phyloP scores from a whole-genome alignment of 202 grass and related monocot species.

The Zoysia matrella region DNA sequence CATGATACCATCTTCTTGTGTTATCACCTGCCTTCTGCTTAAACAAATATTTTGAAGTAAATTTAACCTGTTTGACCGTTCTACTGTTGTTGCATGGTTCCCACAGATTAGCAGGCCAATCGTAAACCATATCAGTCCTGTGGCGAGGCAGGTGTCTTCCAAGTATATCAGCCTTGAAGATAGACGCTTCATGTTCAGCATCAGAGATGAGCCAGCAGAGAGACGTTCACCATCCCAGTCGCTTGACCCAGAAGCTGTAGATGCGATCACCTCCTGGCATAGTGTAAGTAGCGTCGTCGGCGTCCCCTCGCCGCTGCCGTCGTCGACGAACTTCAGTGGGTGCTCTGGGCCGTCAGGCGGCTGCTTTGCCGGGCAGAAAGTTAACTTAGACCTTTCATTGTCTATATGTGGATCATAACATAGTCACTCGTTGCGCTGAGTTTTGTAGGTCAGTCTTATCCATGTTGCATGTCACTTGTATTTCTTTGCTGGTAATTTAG shows the following conservation, averaged over 20 bases:
- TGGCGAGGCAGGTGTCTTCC: slow-evolving; percentile 36
- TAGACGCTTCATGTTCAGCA: slow-evolving; percentile 23
- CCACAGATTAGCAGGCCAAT: slow-evolving; percentile 40
- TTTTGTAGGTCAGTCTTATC: slow-evolving; percentile 20
- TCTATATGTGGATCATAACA: slow-evolving; percentile 67
- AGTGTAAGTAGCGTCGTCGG: slow-evolving; percentile 48
- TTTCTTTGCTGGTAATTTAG: background rate
- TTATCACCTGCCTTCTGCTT: background rate
- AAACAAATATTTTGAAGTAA: background rate
- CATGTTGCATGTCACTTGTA: background rate
- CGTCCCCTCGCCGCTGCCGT: slow-evolving; percentile 36
- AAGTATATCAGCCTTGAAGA: slow-evolving; percentile 35
- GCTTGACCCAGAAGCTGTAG: slow-evolving; percentile 42
- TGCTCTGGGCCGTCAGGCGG: slow-evolving; percentile 46
- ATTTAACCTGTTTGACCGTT: background rate
- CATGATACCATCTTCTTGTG: background rate
- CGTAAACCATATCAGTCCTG: slow-evolving; percentile 18
- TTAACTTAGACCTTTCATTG: slow-evolving; percentile 93
- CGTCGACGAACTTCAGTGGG: slow-evolving; percentile 54
- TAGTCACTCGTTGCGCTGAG: slow-evolving; percentile 2
- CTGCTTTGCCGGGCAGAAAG: slow-evolving; percentile 37
- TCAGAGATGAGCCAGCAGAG: slow-evolving; percentile 25
- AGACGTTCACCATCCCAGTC: slow-evolving; percentile 44
- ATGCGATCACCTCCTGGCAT: slow-evolving; percentile 32
- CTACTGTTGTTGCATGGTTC: slow-evolving; percentile 12